Conservation (phyloP, 2,329 filamentous ascomycete species). For the Colletotrichum incanum region DNA sequence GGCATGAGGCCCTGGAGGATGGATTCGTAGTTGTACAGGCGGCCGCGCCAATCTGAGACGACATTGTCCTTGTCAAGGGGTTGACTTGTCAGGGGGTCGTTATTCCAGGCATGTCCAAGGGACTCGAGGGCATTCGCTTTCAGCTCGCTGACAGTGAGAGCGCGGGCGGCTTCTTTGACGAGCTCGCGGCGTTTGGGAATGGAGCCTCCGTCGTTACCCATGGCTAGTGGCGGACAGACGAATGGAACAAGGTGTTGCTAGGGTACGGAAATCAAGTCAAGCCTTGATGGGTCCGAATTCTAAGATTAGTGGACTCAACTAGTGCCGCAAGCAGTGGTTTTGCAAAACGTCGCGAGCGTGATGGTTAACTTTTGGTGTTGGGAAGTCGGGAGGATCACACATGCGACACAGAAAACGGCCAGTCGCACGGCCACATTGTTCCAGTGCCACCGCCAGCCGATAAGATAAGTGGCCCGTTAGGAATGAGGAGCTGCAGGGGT, state of each 20-base stretch:
- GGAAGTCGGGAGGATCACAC: neutral
- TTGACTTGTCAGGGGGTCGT: conserved; percentile 88
- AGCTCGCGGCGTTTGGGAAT: conserved; percentile 97
- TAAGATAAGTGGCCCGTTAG: conserved; percentile 22
- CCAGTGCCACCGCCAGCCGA: neutral
- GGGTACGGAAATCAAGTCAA: neutral
- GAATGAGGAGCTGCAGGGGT: conserved; percentile 11
- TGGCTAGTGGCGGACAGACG: conserved; percentile 56
- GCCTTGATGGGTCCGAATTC: neutral
- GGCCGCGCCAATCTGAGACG: conserved; percentile 87
- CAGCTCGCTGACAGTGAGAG: conserved; percentile 85
- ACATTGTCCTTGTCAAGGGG: conserved; percentile 79
- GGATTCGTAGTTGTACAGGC: conserved; percentile 95
- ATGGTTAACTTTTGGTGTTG: neutral
- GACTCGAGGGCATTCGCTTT: conserved; percentile 92
- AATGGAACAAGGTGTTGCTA: neutral
- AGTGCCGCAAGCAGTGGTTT: neutral
- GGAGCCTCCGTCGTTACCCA: conserved; percentile 98
- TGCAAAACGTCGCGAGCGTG: neutral
- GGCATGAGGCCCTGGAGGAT: conserved; percentile 77
- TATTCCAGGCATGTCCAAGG: conserved; percentile 88
- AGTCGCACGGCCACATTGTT: neutral
- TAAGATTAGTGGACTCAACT: neutral
- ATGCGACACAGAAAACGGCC: conserved; percentile 3
- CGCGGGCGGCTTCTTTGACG: conserved; percentile 91